Evolutionary conservation across 352 stramenopile species (phyloP).

Genomic region (Pythium rishiriense): DNA sequence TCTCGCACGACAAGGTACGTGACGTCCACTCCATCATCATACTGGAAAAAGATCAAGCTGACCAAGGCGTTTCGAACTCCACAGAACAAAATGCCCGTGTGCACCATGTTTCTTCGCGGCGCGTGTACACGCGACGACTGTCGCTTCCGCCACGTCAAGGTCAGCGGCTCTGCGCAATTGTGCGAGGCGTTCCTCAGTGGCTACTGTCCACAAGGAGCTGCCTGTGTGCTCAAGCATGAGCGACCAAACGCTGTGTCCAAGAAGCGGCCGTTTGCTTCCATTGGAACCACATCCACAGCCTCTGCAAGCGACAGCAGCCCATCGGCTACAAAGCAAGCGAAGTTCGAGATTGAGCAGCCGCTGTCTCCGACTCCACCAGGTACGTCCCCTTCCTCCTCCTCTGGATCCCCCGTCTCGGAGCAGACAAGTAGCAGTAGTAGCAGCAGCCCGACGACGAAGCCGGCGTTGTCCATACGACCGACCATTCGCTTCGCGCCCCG

Average conservation of each 20-base stretch:
- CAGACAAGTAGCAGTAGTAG: constrained; percentile 1
- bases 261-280: constrained; percentile 17
- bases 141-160: constrained; percentile 83
- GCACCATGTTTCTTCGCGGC: constrained; percentile 75
- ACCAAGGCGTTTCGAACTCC: no score
- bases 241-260: constrained; percentile 19
- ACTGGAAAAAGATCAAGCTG: not conserved
- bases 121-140: constrained; percentile 72
- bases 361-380: constrained; percentile 4
- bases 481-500: constrained; percentile 60
- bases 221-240: constrained; percentile 68
- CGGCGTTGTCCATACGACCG: constrained; percentile 20
- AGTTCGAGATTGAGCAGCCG: not conserved
- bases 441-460: constrained; percentile 1
- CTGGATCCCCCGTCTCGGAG: not conserved
- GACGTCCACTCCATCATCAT: no score
- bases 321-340: constrained; percentile 8
- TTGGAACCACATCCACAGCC: not conserved
- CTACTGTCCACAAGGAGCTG: constrained; percentile 55
- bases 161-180: constrained; percentile 57
- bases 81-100: constrained; percentile 85
- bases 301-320: not conserved
- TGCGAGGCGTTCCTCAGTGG: constrained; percentile 70
- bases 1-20: constrained; percentile 80
- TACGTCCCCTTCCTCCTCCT: constrained; percentile 9